Conservation (phyloP, 495 filamentous ascomycete species). For the Aspergillus bertholletiae region DNA sequence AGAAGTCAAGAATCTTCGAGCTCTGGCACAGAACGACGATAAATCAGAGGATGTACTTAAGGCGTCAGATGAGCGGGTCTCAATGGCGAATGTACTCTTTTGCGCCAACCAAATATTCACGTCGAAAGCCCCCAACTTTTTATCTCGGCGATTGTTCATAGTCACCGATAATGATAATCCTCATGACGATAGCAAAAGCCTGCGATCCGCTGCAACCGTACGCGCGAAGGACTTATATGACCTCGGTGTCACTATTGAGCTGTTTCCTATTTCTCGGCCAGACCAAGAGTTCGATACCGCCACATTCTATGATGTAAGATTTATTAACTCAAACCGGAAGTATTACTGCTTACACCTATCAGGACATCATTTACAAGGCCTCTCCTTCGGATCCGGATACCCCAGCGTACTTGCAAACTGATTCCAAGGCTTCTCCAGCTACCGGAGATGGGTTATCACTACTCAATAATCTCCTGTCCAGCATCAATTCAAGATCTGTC, state of each 20-base stretch:
- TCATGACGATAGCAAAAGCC: conserved; percentile 64
- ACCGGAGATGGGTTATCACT: conserved; percentile 74
- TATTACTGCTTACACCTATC: conserved; percentile 4
- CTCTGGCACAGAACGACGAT: conserved; percentile 70
- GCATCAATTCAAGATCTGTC: conserved; percentile 85
- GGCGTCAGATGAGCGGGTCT: conserved; percentile 63
- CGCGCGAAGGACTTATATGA: conserved; percentile 95
- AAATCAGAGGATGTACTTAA: conserved; percentile 59
- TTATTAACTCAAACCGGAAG: background rate
- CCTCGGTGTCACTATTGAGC: conserved; percentile 85
- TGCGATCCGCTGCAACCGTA: conserved; percentile 72
- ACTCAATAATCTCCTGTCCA: conserved; percentile 77
- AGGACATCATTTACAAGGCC: conserved; percentile 78
- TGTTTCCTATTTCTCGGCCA: conserved; percentile 82
- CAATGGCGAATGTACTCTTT: conserved; percentile 90
- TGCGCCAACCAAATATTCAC: conserved; percentile 97
- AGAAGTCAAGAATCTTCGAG: conserved; percentile 77
- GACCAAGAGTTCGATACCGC: conserved; percentile 75
- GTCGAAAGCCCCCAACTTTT: conserved; percentile 89
- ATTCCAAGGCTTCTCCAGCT: conserved; percentile 46
- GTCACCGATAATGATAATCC: conserved; percentile 95
- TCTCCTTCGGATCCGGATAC: conserved; percentile 64
- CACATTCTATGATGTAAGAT: conserved; percentile 85
- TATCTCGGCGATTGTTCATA: conserved; percentile 86
- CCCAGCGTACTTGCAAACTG: conserved; percentile 48